Percentiles rank a stretch among this genome's conserved stretches.
Evolutionary conservation across 2,329 filamentous ascomycete species (phyloP).

Genomic region (Pseudogymnoascus sp.): DNA sequence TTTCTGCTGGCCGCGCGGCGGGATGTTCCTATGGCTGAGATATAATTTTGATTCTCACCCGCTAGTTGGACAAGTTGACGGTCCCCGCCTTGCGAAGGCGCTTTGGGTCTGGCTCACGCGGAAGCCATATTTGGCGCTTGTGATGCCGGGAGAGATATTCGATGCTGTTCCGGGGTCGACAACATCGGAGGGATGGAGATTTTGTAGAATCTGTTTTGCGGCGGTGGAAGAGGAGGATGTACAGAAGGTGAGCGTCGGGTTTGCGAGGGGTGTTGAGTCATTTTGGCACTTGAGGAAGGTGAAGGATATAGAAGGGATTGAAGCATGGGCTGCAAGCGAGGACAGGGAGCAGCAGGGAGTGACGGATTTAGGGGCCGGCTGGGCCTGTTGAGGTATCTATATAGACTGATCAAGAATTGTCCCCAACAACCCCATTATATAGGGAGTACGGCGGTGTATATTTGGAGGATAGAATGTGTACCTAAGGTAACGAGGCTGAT

Average conservation of each 20-base stretch:
- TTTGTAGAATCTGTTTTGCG: conserved; percentile 76
- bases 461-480: neutral
- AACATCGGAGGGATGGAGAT: conserved; percentile 58
- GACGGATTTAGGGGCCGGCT: neutral
- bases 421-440: neutral
- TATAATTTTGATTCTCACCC: conserved; percentile 69
- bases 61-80: conserved; percentile 45
- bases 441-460: neutral
- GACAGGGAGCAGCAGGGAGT: neutral
- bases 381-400: neutral
- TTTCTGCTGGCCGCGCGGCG: conserved; percentile 74
- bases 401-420: neutral
- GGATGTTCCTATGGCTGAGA: conserved; percentile 87
- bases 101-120: conserved; percentile 66
- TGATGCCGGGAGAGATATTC: conserved; percentile 68
- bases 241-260: conserved; percentile 51
- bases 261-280: conserved; percentile 60
- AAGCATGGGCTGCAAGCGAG: conserved; percentile 9
- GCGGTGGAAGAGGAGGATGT: conserved; percentile 70
- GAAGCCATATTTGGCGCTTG: conserved; percentile 63
- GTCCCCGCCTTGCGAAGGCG: conserved; percentile 52
- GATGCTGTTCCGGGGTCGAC: conserved; percentile 56
- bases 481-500: neutral
- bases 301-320: conserved; percentile 54
- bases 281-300: conserved; percentile 73